Percentiles rank a stretch among this genome's conserved stretches.
phyloP scores from a whole-genome alignment of 352 stramenopile genomes.

The Phytopythium sindhum region DNA sequence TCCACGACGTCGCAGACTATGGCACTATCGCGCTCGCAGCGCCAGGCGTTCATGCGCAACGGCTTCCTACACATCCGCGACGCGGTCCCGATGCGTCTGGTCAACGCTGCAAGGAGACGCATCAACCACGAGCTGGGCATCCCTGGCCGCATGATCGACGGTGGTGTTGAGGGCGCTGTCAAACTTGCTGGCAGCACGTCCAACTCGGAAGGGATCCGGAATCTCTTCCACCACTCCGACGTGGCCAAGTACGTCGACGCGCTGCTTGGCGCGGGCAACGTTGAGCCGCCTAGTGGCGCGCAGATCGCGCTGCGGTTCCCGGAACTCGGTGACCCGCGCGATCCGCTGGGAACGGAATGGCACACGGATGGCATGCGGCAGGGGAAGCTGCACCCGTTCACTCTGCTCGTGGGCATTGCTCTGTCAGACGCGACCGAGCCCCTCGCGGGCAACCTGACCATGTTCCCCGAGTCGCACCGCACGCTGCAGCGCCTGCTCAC shows the following conservation, averaged over 20 bases:
- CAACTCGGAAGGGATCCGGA: constrained; percentile 57
- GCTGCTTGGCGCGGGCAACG: constrained; percentile 43
- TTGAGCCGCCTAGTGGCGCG: constrained; percentile 44
- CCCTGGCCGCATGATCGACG: constrained; percentile 64
- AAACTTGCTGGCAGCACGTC: constrained; percentile 73
- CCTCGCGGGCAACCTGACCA: constrained; percentile 65
- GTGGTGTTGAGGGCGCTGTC: constrained; percentile 63
- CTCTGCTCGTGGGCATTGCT: constrained; percentile 56
- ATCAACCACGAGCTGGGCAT: constrained; percentile 80
- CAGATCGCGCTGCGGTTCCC: constrained; percentile 78
- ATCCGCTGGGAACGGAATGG: constrained; percentile 71
- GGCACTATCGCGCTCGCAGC: constrained; percentile 54
- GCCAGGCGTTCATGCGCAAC: constrained; percentile 62
- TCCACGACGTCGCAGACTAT: constrained; percentile 15
- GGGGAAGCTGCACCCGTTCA: constrained; percentile 67
- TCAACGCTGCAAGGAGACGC: constrained; percentile 49
- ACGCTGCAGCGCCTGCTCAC: constrained; percentile 47
- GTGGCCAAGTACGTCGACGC: constrained; percentile 58
- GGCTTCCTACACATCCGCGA: constrained; percentile 69
- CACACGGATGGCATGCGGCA: constrained; percentile 83
- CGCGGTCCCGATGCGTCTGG: constrained; percentile 49
- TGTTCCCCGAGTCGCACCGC: constrained; percentile 65
- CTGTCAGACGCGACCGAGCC: constrained; percentile 66
- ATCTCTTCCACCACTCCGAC: constrained; percentile 54
- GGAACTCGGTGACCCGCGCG: constrained; percentile 53